These are phyloP conservation scores for Mariannaea sp. DNA, from an alignment of 2,329 filamentous ascomycete genomes.

Conservation along the genomic window DNA sequence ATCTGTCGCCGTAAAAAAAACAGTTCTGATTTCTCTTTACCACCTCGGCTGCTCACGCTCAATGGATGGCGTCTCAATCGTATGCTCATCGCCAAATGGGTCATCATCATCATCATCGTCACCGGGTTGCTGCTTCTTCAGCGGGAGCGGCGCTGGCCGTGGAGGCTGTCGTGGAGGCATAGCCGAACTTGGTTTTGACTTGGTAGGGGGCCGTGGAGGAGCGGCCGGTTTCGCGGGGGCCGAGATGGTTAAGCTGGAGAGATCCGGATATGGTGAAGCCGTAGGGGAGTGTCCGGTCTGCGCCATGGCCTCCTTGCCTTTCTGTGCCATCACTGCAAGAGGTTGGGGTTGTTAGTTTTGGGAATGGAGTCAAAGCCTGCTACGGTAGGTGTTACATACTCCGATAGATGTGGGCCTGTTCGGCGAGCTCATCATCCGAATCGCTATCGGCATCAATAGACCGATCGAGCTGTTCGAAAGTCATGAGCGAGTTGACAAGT, in stretches of 20 bases:
- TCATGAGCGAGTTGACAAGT: slow-evolving; percentile 90
- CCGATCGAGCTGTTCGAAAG: slow-evolving; percentile 90
- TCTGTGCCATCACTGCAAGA: slow-evolving; percentile 59
- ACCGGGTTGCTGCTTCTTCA: slow-evolving; percentile 63
- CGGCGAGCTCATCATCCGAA: slow-evolving; percentile 69
- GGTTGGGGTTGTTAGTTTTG: slow-evolving; percentile 29
- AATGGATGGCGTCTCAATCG: slow-evolving; percentile 51
- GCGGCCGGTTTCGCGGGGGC: slow-evolving; percentile 49
- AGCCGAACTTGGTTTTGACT: slow-evolving; percentile 29
- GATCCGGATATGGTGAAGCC: slow-evolving; percentile 46
- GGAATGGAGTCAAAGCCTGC: slow-evolving; percentile 20
- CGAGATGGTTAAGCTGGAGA: slow-evolving; percentile 52
- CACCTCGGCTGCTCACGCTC: slow-evolving; percentile 42
- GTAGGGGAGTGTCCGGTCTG: slow-evolving; percentile 45
- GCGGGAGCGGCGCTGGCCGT: slow-evolving; percentile 20
- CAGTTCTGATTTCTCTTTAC: slow-evolving; percentile 28
- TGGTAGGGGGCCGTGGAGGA: slow-evolving; percentile 47
- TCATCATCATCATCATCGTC: slow-evolving; percentile 87
- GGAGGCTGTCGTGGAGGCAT: slow-evolving; percentile 28
- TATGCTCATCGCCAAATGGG: slow-evolving; percentile 85
- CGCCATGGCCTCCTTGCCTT: slow-evolving; percentile 53
- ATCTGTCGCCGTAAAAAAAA: no score
- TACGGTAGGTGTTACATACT: slow-evolving; percentile 48
- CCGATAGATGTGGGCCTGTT: slow-evolving; percentile 68
- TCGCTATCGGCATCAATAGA: slow-evolving; percentile 78